Percentiles rank a stretch among this genome's conserved stretches.
phyloP scores from a whole-genome alignment of 305 asterid species.

The Ilex paraguariensis region DNA sequence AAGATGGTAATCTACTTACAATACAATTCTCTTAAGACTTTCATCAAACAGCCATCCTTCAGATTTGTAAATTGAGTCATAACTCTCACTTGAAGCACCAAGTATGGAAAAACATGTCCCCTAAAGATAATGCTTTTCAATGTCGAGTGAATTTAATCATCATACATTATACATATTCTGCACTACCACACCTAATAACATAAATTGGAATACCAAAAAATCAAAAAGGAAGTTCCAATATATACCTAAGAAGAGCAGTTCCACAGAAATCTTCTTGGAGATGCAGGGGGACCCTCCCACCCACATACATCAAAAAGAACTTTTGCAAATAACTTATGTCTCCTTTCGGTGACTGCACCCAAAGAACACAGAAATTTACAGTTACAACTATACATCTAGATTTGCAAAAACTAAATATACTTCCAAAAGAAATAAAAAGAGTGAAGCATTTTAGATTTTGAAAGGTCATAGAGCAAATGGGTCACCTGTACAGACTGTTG shows the following conservation, averaged over 20 bases:
- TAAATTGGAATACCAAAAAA: background rate
- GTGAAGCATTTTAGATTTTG: background rate
- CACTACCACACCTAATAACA: no score
- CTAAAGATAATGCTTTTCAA: no score
- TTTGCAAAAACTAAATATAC: background rate
- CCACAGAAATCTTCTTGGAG: conserved; percentile 97
- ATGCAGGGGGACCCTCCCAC: conserved; percentile 89
- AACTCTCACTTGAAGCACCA: no score
- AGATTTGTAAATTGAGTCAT: no score
- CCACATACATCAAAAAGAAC: conserved; percentile 92
- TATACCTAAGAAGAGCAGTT: conserved; percentile 85
- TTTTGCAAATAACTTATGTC: conserved; percentile 87
- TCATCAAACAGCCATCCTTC: no score
- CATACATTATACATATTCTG: no score
- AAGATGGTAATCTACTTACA: no score
- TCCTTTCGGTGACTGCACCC: conserved; percentile 86
- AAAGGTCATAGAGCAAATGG: background rate
- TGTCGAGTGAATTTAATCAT: no score
- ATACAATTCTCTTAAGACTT: no score
- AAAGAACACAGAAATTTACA: background rate
- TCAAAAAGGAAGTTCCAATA: background rate
- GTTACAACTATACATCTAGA: background rate
- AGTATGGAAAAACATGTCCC: no score
- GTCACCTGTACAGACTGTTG: conserved; percentile 91
- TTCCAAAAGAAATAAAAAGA: background rate